These are phyloP conservation scores for Hansenula lynferdii DNA, from an alignment of 1,139 yeast genomes.

Conservation along the genomic window DNA sequence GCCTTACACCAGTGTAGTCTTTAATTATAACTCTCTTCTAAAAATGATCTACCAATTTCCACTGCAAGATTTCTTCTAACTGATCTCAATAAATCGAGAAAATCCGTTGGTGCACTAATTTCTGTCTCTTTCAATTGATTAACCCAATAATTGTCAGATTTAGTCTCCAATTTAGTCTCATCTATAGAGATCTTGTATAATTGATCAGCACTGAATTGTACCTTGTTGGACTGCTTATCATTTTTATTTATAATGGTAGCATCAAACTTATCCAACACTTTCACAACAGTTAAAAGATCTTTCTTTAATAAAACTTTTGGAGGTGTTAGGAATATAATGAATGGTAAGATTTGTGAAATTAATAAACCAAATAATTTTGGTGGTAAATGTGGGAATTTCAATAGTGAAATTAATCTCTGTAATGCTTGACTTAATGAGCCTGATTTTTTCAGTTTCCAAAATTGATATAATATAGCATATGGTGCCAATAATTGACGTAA, in stretches of 20 bases:
- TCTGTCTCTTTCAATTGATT: constrained; percentile 11
- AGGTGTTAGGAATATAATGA: constrained; percentile 26
- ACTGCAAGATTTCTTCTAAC: constrained; percentile 20
- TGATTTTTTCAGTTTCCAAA: constrained; percentile 30
- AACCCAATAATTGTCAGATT: constrained; percentile 12
- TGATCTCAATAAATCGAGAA: constrained; percentile 9
- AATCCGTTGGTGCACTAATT: constrained; percentile 14
- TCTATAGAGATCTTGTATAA: constrained; percentile 8
- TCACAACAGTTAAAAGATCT: constrained; percentile 43
- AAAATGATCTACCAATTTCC: constrained; percentile 19
- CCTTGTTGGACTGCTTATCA: constrained; percentile 33
- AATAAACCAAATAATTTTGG: constrained; percentile 43
- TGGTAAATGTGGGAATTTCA: constrained; percentile 66
- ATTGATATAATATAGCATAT: constrained; percentile 59
- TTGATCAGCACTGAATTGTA: constrained; percentile 14
- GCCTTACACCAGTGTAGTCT: neutral
- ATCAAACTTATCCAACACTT: constrained; percentile 45
- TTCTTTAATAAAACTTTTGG: constrained; percentile 23
- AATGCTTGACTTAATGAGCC: constrained; percentile 28
- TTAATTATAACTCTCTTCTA: constrained; percentile 11
- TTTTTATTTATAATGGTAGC: constrained; percentile 14
- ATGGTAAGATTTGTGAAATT: constrained; percentile 45
- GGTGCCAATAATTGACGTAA: constrained; percentile 69
- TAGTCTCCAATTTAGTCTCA: neutral
- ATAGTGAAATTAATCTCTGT: constrained; percentile 42